Conservation (phyloP, 768 basidiomycete species). For the Fomitopsis serialis region DNA sequence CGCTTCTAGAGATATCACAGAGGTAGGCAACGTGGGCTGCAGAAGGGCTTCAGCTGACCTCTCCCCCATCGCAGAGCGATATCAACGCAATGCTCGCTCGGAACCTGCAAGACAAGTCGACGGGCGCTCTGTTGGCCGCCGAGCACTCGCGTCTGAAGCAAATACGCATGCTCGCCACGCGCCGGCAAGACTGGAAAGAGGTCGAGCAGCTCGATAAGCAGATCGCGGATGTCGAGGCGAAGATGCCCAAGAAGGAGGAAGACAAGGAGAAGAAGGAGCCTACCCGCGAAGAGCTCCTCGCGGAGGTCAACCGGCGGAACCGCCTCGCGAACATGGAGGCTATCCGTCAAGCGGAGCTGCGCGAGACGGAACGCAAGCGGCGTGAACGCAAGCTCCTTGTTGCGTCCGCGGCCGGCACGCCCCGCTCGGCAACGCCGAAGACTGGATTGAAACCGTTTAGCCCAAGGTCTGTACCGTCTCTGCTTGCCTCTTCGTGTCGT, state of each 20-base stretch:
- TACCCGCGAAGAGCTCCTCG: conserved; percentile 49
- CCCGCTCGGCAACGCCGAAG: conserved; percentile 38
- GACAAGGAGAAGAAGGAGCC: conserved; percentile 12
- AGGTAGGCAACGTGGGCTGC: conserved; percentile 40
- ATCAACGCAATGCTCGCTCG: conserved; percentile 73
- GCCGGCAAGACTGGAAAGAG: conserved; percentile 66
- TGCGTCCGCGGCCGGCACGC: conserved; percentile 28
- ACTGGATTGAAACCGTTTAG: conserved; percentile 60
- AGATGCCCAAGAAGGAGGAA: conserved; percentile 5
- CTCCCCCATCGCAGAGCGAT: conserved; percentile 52
- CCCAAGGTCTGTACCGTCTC: conserved; percentile 50
- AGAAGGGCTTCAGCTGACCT: neutral
- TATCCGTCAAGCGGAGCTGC: conserved; percentile 69
- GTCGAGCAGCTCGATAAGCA: conserved; percentile 57
- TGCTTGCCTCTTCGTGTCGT: conserved; percentile 1
- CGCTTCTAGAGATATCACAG: conserved; percentile 62
- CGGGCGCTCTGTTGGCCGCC: conserved; percentile 32
- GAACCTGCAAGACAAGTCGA: conserved; percentile 25
- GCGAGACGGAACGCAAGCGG: conserved; percentile 64
- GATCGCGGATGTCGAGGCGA: conserved; percentile 46
- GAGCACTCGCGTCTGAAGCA: conserved; percentile 67
- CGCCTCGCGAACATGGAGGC: conserved; percentile 78
- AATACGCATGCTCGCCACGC: conserved; percentile 66
- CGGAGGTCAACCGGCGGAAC: conserved; percentile 87
- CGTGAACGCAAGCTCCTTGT: conserved; percentile 55